These are phyloP conservation scores for Drosera spatulata DNA, from an alignment of 179 eudicot genomes.

Conservation along the genomic window DNA sequence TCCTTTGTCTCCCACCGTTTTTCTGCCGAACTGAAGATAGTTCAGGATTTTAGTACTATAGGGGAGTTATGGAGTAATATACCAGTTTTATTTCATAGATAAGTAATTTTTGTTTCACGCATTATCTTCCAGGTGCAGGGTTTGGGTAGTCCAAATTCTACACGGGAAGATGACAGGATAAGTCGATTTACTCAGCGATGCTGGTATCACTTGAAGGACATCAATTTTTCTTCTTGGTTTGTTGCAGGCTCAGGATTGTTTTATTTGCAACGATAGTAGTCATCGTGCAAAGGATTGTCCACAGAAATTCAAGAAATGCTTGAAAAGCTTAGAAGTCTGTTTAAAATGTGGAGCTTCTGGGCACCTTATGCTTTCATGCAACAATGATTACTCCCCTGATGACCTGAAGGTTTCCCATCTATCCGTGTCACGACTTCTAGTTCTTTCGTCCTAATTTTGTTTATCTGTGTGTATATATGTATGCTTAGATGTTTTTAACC, in stretches of 20 bases:
- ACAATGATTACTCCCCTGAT: constrained; percentile 50
- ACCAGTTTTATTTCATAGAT: too few relatives aligned
- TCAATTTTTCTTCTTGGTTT: constrained; percentile 4
- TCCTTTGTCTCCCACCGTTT: too few relatives aligned
- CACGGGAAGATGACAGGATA: too few relatives aligned
- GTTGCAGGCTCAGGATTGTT: constrained; percentile 74
- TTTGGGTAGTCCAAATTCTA: too few relatives aligned
- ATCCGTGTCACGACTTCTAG: not conserved
- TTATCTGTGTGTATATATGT: not conserved
- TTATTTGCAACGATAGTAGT: constrained; percentile 72
- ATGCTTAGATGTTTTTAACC: not conserved
- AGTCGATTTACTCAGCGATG: too few relatives aligned
- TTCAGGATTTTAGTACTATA: too few relatives aligned
- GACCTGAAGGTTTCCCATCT: constrained; percentile 61
- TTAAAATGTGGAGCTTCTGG: constrained; percentile 83
- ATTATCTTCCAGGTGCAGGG: too few relatives aligned
- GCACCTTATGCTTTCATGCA: constrained; percentile 73
- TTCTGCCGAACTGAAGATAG: too few relatives aligned
- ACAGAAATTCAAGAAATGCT: constrained; percentile 34
- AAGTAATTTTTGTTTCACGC: too few relatives aligned
- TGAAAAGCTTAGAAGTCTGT: constrained; percentile 42
- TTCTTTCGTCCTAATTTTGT: not conserved
- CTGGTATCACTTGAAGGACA: not conserved
- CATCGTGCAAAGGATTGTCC: constrained; percentile 97
- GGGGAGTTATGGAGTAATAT: too few relatives aligned